Conservation (phyloP, 805 yeast genomes). For the Candida railenensis region DNA sequence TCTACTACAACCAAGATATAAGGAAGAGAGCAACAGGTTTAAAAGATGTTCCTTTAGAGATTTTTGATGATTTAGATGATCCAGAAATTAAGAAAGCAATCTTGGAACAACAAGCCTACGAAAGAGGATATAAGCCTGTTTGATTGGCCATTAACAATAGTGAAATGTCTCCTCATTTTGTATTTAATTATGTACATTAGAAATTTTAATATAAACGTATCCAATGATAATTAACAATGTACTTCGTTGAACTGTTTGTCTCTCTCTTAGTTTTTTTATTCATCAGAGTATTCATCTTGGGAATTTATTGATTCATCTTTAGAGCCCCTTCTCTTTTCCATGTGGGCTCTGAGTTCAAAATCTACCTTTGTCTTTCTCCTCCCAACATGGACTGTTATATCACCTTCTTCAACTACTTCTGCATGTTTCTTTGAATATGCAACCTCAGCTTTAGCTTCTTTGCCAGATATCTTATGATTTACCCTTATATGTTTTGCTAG, state of each 20-base stretch:
- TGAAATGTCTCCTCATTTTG: neutral
- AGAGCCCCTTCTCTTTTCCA: conserved; percentile 32
- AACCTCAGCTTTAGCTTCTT: conserved; percentile 48
- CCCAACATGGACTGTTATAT: conserved; percentile 46
- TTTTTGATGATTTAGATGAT: conserved; percentile 55
- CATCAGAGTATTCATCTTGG: conserved; percentile 1
- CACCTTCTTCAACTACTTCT: conserved; percentile 48
- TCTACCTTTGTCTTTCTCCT: conserved; percentile 46
- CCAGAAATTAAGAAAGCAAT: conserved; percentile 62
- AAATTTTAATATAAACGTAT: too few relatives aligned
- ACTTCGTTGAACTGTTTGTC: neutral
- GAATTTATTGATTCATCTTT: conserved; percentile 11
- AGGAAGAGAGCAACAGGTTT: conserved; percentile 64
- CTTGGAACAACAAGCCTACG: conserved; percentile 56
- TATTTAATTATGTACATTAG: conserved; percentile 3
- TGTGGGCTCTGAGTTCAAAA: conserved; percentile 44
- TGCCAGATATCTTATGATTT: conserved; percentile 45
- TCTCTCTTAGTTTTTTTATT: neutral
- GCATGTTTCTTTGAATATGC: conserved; percentile 46
- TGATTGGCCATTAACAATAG: neutral
- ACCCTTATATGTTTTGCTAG: conserved; percentile 79
- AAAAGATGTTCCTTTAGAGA: conserved; percentile 51
- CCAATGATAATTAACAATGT: neutral
- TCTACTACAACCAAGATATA: conserved; percentile 43
- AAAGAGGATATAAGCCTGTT: conserved; percentile 18